Base-by-base conservation (phyloP, 2,329 filamentous ascomycete species). In the Penicillium aurantiogriseum region DNA sequence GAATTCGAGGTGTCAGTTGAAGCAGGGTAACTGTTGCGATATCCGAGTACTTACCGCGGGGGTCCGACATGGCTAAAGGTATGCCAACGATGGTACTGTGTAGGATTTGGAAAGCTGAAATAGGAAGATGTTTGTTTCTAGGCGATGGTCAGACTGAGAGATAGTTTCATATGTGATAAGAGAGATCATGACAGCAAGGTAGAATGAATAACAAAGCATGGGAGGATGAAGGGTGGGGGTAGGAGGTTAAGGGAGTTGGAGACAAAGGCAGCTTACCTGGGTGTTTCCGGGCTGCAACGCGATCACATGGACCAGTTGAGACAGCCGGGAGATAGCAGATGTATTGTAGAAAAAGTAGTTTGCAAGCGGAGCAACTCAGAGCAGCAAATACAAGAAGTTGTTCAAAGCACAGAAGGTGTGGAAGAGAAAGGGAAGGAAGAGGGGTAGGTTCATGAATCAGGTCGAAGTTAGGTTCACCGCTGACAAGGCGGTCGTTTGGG, bases 391-490 rank as follows among this genome's bases (percentile, higher is more conserved):
- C 29, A 23, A 44, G 10, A 13, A 29, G 25, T 38, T 13, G 42
- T 53, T 53, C 27, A 42, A 42, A 11, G 11, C 29, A 46, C 19
- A 48, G 11, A 50, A 19, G 51, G 27, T 38, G 50, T 57, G 36
- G 51, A 53, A 51, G 54, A 21, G 47, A 54, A 55, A 54, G 21
- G 49, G 55, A 58, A 61, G 62, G 64, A 57, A 60, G 65, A 67
- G 65, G 65, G 65, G 65, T 67, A 66, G 63, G 52, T 63, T 63
- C 60, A 64, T 66, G 60, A 66, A 63, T 67, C 60, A 60, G 62
- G 54, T 52, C 48, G 48, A 54, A 57, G 58, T 64, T 59, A 61
- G 60, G 62, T 56, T 56, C 53, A 56, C 53, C 53, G 46, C 53
- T 56, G 53, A 42, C 53, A 44, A 43, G 36, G 36, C 40, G 21